Base-by-base conservation (phyloP, 345 rosid species). In the Psidium guajava region DNA sequence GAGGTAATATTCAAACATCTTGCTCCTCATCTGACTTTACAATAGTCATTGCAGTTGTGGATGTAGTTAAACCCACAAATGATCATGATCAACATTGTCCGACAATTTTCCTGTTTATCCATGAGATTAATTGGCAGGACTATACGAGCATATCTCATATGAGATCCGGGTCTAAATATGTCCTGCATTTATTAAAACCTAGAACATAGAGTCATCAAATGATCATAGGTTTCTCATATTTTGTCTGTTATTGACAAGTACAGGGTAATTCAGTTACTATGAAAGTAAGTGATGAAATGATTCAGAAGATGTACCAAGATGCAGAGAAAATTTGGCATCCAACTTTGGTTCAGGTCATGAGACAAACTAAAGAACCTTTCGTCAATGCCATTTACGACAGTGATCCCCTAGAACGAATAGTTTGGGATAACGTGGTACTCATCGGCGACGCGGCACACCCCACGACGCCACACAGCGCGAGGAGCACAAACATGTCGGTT, bases 361-460 rank as follows among this genome's bases (percentile, higher is more conserved):
- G 85, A 85, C 92, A 91, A 85, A 96, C 99, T 15, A 85, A 88
- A 8, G 93, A 93, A 47, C 98, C 99, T 51, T 95, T 95, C 88
- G 82, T 95, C 42, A 96, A 95, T 83, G 88, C 88, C 49, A 93
- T 95, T 21, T 96, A 95, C 82, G 98, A 96, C 84, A 89, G 86
- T 54, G 95, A 95, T 52, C 96, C 97, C 64, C 84, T 92, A 6
- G 84, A 88, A 55, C 85, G 83, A 84, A 85, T 94, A 36, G 83
- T 87, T 53, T 91, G 92, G 94, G 92, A 88, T 83, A 91, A 91
- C 54, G 90, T 91, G 11, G 94, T 92, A 55, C 85, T 95, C n/a
- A 75, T 93, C 1, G 98, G 98, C 47, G 98, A 96, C 28, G 96
- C 98, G 2, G 97, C 98, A 28, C 98, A 95, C 86, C 96, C 95